Conservation (phyloP, 805 yeast genomes). For the Ogataea chonburiensis region DNA sequence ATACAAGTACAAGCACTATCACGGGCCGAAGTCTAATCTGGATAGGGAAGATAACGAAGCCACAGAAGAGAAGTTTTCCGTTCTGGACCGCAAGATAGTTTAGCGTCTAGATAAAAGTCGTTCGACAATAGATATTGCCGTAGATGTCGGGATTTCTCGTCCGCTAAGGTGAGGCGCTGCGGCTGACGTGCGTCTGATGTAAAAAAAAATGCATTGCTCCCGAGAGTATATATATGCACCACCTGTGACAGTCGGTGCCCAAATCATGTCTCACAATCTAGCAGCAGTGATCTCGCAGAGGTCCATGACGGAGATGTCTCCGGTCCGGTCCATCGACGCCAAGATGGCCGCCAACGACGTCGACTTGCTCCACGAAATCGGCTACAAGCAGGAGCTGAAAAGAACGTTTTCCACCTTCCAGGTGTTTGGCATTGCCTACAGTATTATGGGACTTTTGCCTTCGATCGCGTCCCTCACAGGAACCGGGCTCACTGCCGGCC, state of each 20-base stretch:
- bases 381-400: conserved; percentile 66
- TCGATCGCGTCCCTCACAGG: conserved; percentile 57
- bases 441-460: conserved; percentile 70
- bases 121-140: too few species aligned
- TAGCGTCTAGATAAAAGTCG: conserved; percentile 5
- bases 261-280: too few species aligned
- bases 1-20: conserved; percentile 51
- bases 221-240: too few species aligned
- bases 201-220: too few species aligned
- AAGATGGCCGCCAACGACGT: conserved; percentile 28
- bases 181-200: background rate
- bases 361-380: conserved; percentile 51
- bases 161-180: conserved; percentile 5
- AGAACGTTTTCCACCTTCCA: conserved; percentile 61
- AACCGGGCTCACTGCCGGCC: conserved; percentile 59
- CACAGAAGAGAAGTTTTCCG: too few species aligned
- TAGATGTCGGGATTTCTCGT: too few species aligned
- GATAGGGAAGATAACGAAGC: too few species aligned
- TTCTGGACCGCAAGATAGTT: background rate
- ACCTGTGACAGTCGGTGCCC: too few species aligned
- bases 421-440: conserved; percentile 69
- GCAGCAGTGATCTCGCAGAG: conserved; percentile 7
- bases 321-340: conserved; percentile 31
- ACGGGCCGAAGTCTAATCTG: conserved; percentile 45
- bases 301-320: conserved; percentile 22